Conservation (phyloP, 805 yeast species). For the Scheffersomyces amazonensis region DNA sequence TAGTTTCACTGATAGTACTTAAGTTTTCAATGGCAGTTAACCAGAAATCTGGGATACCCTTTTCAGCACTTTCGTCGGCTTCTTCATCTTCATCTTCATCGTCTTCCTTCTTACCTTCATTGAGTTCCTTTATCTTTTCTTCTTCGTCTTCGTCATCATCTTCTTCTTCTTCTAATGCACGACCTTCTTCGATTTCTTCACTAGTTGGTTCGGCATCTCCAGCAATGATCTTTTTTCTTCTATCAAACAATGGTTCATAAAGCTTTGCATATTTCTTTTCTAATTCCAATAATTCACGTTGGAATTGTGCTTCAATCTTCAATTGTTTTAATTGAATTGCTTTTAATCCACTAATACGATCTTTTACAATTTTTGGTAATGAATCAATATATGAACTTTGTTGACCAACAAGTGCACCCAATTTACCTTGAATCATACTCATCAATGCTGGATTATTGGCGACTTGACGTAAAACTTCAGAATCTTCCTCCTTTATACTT, state of each 20-base stretch:
- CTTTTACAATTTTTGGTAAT: constrained; percentile 69
- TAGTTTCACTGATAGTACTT: constrained; percentile 74
- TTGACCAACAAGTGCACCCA: constrained; percentile 79
- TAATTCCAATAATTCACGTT: constrained; percentile 78
- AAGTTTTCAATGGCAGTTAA: constrained; percentile 90
- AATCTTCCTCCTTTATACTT: constrained; percentile 69
- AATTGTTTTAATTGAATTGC: constrained; percentile 76
- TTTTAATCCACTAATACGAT: constrained; percentile 79
- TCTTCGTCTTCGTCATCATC: constrained; percentile 33
- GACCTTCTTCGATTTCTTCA: constrained; percentile 78
- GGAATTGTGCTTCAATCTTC: constrained; percentile 86
- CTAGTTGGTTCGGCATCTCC: constrained; percentile 77
- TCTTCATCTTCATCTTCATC: constrained; percentile 41
- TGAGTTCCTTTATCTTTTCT: constrained; percentile 16
- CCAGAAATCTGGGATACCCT: constrained; percentile 96
- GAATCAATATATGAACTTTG: constrained; percentile 82
- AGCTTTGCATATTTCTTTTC: constrained; percentile 74
- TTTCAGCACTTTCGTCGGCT: constrained; percentile 42
- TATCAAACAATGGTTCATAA: constrained; percentile 73
- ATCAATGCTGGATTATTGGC: constrained; percentile 79
- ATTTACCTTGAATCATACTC: constrained; percentile 85
- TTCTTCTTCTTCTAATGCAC: constrained; percentile 59
- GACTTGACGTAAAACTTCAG: constrained; percentile 44
- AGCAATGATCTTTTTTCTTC: constrained; percentile 66
- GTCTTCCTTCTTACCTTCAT: constrained; percentile 25